phyloP scores from a whole-genome alignment of 169 alveolate species.

The Plasmodium coatneyi region DNA sequence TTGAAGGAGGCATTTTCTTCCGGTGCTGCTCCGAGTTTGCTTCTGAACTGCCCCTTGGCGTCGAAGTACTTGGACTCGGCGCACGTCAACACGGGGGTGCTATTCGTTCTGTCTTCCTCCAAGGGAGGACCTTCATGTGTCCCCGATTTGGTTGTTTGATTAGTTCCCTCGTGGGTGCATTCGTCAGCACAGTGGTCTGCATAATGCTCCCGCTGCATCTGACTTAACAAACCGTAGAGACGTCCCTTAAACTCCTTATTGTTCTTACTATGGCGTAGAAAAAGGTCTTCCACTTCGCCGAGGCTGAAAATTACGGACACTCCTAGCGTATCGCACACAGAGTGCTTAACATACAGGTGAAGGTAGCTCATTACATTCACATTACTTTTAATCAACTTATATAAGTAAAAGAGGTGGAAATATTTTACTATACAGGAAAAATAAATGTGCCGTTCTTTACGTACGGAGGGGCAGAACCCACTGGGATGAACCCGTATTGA shows the following conservation, averaged over 20 bases:
- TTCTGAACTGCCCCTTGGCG: slow-evolving; percentile 32
- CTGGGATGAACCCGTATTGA: neutral
- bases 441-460: neutral
- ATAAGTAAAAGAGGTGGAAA: slow-evolving; percentile 29
- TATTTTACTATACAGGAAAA: slow-evolving; percentile 1
- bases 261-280: slow-evolving; percentile 25
- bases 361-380: slow-evolving; percentile 22
- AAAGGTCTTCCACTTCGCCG: slow-evolving; percentile 29
- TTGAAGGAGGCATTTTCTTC: slow-evolving; percentile 15
- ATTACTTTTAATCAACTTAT: slow-evolving; percentile 38
- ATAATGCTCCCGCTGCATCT: neutral
- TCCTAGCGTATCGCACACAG: slow-evolving; percentile 1
- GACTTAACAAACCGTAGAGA: slow-evolving; percentile 1
- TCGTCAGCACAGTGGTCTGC: neutral
- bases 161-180: neutral
- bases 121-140: neutral
- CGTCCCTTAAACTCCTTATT: slow-evolving; percentile 14
- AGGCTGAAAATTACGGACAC: slow-evolving; percentile 55
- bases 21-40: neutral
- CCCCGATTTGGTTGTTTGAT: neutral
- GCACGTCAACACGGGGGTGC: neutral
- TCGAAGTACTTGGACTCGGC: slow-evolving; percentile 37
- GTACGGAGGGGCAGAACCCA: neutral
- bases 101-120: neutral
- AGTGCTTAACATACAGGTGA: slow-evolving; percentile 10